Evolutionary conservation across 371 early-diverging fungal species (phyloP), one percentile per base, ranked within the genome.

Genomic region (Globomyces sp.): DNA sequence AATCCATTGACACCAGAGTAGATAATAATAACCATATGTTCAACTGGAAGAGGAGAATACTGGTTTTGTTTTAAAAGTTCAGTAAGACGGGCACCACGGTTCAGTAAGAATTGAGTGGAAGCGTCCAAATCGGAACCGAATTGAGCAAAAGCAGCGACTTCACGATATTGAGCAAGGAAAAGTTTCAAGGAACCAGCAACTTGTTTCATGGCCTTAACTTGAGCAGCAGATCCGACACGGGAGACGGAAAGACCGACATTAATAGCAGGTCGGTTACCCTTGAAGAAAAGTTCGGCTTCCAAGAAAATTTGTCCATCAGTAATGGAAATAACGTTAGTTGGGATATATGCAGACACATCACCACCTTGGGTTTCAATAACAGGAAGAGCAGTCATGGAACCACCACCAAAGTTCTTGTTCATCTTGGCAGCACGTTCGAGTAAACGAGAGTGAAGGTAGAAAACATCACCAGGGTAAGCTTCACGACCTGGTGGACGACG

Each of bases 221-320:
- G 96, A 71, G 96, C 96, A 74, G 95, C 94, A 76, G 94, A 93
- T 74, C 96, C 96, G 87, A 96, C 95, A 89, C 96, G 93, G 72
- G 94, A 93, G 74, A 96, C 96, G 78, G 95, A 94, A 64, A 96
- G 85, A 95, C 96, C 96, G 82, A 96, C 95, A 86, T 96, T 96
- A 79, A 95, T 95, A 75, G 96, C 95, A 68, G 96, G 96, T 75
- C 96, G 92, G 73, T 94, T 83, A 90, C 80, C 94, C 90, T 94
- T 95, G 91, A 95, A 95, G 91, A 95, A 95, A 65, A 95, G 86
- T 81, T 96, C 95, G 53, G 96, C 94, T 84, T 96, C 96, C 86
- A 96, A 87, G 92, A 95, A 93, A 72, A 93, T 93, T 82, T 93
- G 96, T 53, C 96, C 96, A 81, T 95, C 96, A 67, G 96, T 96